phyloP scores from a whole-genome alignment of 2,329 filamentous ascomycete species.

The Calonectria hongkongensis region DNA sequence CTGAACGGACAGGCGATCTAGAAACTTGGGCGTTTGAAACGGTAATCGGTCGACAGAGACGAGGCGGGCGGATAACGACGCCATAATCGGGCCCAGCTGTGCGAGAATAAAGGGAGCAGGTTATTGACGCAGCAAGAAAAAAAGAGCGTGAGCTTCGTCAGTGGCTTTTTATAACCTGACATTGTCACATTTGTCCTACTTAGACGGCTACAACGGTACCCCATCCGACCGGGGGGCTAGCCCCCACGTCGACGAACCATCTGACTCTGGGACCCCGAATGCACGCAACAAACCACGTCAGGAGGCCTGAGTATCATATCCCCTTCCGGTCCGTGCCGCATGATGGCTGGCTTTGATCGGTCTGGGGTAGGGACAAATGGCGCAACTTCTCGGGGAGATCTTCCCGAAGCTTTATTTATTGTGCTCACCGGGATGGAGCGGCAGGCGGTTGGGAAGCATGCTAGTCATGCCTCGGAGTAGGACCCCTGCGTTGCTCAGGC shows the following conservation, averaged over 20 bases:
- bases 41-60: slow-evolving; percentile 3
- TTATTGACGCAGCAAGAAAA: neutral
- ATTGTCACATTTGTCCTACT: slow-evolving; percentile 21
- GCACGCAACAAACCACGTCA: slow-evolving; percentile 18
- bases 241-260: slow-evolving; percentile 32
- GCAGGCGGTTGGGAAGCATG: neutral
- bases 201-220: slow-evolving; percentile 9
- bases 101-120: neutral
- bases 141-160: neutral
- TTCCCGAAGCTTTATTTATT: slow-evolving; percentile 23
- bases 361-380: slow-evolving; percentile 10
- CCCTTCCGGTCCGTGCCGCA: slow-evolving; percentile 13
- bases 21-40: neutral
- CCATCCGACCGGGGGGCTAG: slow-evolving; percentile 21
- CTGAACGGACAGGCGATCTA: neutral
- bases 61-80: neutral
- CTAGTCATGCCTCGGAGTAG: neutral
- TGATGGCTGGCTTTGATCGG: neutral
- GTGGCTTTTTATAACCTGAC: slow-evolving; percentile 21
- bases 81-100: neutral
- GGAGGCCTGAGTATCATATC: slow-evolving; percentile 19
- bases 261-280: slow-evolving; percentile 26
- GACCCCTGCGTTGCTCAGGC: neutral
- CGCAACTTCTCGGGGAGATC: slow-evolving; percentile 10
- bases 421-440: neutral